Conservation (phyloP, 345 rosid species). For the Arabidopsis suecica region DNA sequence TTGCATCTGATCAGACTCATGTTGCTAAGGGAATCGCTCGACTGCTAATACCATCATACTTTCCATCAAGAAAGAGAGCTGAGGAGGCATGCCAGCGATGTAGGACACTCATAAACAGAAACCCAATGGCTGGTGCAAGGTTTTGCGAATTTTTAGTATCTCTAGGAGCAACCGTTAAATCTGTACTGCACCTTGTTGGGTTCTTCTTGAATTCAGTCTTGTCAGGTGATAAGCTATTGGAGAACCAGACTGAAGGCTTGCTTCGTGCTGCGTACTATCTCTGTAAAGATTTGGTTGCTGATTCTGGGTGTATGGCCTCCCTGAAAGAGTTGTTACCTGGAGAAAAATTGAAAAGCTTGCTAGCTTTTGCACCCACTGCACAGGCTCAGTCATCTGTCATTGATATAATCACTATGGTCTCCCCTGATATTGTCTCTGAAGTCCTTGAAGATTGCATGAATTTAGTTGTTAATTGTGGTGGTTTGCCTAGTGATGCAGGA, state of each 20-base stretch:
- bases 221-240: conserved; percentile 55
- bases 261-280: conserved; percentile 60
- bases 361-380: conserved; percentile 64
- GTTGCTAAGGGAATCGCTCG: conserved; percentile 77
- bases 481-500: conserved; percentile 58
- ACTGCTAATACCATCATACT: conserved; percentile 86
- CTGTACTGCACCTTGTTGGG: conserved; percentile 67
- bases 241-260: conserved; percentile 73
- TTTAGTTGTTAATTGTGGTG: conserved; percentile 60
- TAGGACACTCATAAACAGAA: conserved; percentile 74
- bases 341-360: conserved; percentile 59
- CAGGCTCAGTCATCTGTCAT: conserved; percentile 67
- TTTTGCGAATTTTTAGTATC: conserved; percentile 75
- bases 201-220: conserved; percentile 60
- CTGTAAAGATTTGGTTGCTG: conserved; percentile 62
- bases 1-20: conserved; percentile 71
- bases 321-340: conserved; percentile 62
- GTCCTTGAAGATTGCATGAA: conserved; percentile 70
- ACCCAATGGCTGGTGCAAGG: conserved; percentile 87
- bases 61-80: conserved; percentile 67
- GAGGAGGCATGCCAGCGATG: conserved; percentile 89
- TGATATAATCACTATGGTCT: conserved; percentile 57
- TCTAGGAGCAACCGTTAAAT: conserved; percentile 69
- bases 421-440: conserved; percentile 55
- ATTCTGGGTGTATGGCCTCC: conserved; percentile 54